Conservation (phyloP, 1,284 basidiomycete genomes). For the Calocybe gambosa region DNA sequence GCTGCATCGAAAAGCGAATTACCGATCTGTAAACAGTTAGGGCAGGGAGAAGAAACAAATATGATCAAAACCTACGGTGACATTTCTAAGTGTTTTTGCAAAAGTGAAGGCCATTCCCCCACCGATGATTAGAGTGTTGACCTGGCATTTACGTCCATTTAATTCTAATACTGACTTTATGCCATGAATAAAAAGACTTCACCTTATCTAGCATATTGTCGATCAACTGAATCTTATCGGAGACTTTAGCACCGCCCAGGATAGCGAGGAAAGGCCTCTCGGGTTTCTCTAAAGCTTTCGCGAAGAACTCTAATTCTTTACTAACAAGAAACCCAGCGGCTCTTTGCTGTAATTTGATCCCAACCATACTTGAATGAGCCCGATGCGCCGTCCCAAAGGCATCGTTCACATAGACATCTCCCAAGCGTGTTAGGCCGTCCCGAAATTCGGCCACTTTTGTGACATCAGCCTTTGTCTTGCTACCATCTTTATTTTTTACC, state of each 20-base stretch:
- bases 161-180: constrained; percentile 2
- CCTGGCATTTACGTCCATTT: constrained; percentile 40
- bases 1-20: constrained; percentile 91
- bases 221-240: constrained; percentile 98
- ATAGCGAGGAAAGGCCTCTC: constrained; percentile 97
- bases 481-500: constrained; percentile 86
- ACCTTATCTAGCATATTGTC: constrained; percentile 99
- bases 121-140: constrained; percentile 94
- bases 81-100: constrained; percentile 88
- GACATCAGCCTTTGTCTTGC: constrained; percentile 90
- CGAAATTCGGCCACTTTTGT: constrained; percentile 83
- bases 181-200: constrained; percentile 1
- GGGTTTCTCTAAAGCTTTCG: constrained; percentile 93
- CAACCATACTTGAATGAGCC: constrained; percentile 98
- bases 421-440: constrained; percentile 82
- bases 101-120: constrained; percentile 99
- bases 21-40: constrained; percentile 58
- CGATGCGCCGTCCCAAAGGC: constrained; percentile 99
- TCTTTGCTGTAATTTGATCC: constrained; percentile 88
- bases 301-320: constrained; percentile 99
- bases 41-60: not conserved
- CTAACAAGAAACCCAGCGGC: constrained; percentile 97
- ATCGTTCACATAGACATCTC: constrained; percentile 98
- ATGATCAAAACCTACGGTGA: constrained; percentile 44
- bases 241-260: constrained; percentile 97